These are phyloP conservation scores for Hypoxylon sp. DNA, from an alignment of 2,329 filamentous ascomycete genomes.

Conservation along the genomic window DNA sequence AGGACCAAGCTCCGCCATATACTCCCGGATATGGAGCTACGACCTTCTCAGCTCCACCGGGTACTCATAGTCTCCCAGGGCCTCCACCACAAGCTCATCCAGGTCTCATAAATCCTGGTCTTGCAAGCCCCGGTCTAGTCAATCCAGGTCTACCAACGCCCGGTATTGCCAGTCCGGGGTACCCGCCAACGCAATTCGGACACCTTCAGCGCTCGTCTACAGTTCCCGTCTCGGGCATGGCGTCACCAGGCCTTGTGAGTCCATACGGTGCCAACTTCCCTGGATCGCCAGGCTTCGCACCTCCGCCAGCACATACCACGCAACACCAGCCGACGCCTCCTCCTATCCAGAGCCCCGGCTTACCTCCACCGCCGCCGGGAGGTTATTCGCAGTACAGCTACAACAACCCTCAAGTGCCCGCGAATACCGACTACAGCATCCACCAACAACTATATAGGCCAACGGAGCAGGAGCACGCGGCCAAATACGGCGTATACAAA, in stretches of 20 bases:
- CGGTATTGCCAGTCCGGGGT: conserved; percentile 61
- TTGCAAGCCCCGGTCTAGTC: conserved; percentile 39
- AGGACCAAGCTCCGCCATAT: conserved; percentile 69
- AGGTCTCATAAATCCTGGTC: conserved; percentile 38
- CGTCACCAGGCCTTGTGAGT: conserved; percentile 59
- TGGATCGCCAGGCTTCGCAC: conserved; percentile 61
- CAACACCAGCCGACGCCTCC: conserved; percentile 53
- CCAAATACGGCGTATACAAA: conserved; percentile 58
- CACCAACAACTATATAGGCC: conserved; percentile 80
- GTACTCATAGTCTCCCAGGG: conserved; percentile 58
- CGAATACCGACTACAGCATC: conserved; percentile 66
- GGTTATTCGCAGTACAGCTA: conserved; percentile 71
- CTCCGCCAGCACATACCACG: conserved; percentile 45
- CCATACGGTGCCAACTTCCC: conserved; percentile 64
- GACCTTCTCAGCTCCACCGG: conserved; percentile 59
- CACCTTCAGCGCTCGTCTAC: conserved; percentile 64
- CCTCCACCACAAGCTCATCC: conserved; percentile 50
- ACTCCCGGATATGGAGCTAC: conserved; percentile 64
- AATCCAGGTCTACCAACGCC: conserved; percentile 56
- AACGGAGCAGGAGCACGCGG: conserved; percentile 70
- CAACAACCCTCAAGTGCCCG: conserved; percentile 33
- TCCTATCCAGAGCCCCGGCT: conserved; percentile 56
- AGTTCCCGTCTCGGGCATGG: conserved; percentile 61
- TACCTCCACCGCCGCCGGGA: conserved; percentile 63
- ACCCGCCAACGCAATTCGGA: conserved; percentile 60